A percentile compares a stretch with the other conserved stretches of the same genome.
Conservation (phyloP, 768 basidiomycete genomes). For the Cantharellus cinnabarinus region DNA sequence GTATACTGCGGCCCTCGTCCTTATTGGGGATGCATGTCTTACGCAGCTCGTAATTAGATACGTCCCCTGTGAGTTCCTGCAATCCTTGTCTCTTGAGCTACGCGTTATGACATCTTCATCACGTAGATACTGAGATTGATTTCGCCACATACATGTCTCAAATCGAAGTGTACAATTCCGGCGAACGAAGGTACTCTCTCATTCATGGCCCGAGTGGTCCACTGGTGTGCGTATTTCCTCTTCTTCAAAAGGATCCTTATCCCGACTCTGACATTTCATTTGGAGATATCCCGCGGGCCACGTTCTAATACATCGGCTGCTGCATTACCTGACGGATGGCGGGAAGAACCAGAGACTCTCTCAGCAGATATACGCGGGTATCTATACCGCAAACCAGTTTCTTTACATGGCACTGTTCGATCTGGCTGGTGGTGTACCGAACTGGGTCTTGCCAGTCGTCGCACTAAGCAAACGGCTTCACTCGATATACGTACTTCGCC, state of each 20-base stretch:
- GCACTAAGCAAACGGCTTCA: slow-evolving; percentile 84
- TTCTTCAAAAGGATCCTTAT: not conserved
- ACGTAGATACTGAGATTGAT: slow-evolving; percentile 90
- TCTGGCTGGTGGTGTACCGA: slow-evolving; percentile 35
- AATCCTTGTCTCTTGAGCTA: slow-evolving; percentile 3
- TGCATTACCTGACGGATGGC: slow-evolving; percentile 41
- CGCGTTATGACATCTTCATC: not conserved
- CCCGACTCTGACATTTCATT: not conserved
- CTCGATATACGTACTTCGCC: slow-evolving; percentile 73
- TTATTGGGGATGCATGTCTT: slow-evolving; percentile 57
- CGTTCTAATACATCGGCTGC: slow-evolving; percentile 54
- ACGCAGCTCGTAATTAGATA: slow-evolving; percentile 63
- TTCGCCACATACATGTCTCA: slow-evolving; percentile 94
- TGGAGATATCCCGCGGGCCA: slow-evolving; percentile 88
- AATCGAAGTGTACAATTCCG: slow-evolving; percentile 51
- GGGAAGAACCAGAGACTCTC: slow-evolving; percentile 39
- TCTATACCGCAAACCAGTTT: slow-evolving; percentile 50
- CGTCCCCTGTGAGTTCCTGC: slow-evolving; percentile 49
- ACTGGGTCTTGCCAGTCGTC: slow-evolving; percentile 51
- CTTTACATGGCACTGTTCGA: slow-evolving; percentile 51
- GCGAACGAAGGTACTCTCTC: slow-evolving; percentile 61
- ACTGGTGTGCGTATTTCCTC: slow-evolving; percentile 44
- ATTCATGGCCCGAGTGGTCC: slow-evolving; percentile 85
- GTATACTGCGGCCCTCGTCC: slow-evolving; percentile 37
- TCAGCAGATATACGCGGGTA: slow-evolving; percentile 55